These are phyloP conservation scores for Populus trichocarpa DNA, from an alignment of 441 rosid genomes.

Conservation along the genomic window DNA sequence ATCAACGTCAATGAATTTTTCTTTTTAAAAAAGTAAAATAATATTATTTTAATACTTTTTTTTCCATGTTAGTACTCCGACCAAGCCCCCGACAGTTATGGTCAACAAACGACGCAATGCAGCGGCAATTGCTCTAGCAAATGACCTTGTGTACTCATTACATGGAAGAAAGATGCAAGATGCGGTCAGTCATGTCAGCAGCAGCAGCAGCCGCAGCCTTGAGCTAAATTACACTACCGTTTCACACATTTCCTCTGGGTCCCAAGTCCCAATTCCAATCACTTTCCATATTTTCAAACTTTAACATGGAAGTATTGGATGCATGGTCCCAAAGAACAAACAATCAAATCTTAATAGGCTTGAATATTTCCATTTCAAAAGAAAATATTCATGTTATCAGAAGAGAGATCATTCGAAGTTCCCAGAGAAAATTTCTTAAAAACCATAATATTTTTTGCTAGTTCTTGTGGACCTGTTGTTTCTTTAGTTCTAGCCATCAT, in stretches of 20 bases:
- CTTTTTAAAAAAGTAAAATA: neutral
- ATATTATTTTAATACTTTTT: no score
- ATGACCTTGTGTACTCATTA: no score
- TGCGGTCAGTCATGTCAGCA: neutral
- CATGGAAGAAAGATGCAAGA: no score
- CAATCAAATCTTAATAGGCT: neutral
- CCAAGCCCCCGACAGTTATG: no score
- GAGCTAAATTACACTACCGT: neutral
- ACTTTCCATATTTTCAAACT: neutral
- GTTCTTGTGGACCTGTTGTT: neutral
- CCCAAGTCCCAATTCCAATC: neutral
- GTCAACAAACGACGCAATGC: neutral
- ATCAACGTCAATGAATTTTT: neutral
- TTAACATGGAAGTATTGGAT: neutral
- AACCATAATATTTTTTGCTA: neutral
- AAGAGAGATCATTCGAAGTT: neutral
- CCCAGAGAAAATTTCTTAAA: neutral
- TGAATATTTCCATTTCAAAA: no score
- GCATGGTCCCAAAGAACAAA: neutral
- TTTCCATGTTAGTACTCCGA: no score
- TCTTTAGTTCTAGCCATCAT: neutral
- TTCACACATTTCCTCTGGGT: no score
- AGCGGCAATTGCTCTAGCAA: neutral
- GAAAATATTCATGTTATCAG: no score
- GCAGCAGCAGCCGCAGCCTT: neutral